Evolutionary conservation across 495 filamentous ascomycete genomes (phyloP).

Genomic region (Sporormia fimetaria): DNA sequence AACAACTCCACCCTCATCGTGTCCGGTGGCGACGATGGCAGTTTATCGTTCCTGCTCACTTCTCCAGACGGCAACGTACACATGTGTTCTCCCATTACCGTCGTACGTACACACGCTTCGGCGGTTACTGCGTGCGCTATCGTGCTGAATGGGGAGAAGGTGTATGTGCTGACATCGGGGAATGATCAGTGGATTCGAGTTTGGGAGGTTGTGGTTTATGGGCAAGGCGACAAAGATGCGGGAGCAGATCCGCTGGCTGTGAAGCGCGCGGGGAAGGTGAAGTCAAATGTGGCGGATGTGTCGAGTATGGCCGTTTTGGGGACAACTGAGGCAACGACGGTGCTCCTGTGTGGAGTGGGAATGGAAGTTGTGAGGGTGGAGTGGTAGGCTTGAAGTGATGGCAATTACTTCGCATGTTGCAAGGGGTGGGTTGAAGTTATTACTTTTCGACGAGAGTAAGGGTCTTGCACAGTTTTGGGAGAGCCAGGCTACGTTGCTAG

Average conservation of each 20-base stretch:
- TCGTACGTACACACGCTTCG: slow-evolving; percentile 68
- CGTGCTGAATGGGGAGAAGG: slow-evolving; percentile 23
- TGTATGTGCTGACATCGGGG: slow-evolving; percentile 48
- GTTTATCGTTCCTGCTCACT: slow-evolving; percentile 47
- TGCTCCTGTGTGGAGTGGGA: slow-evolving; percentile 46
- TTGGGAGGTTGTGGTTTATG: slow-evolving; percentile 47
- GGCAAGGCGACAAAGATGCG: slow-evolving; percentile 13
- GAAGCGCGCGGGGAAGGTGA: slow-evolving; percentile 39
- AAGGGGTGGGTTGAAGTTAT: no score
- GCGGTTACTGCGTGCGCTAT: slow-evolving; percentile 59
- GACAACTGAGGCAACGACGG: slow-evolving; percentile 12
- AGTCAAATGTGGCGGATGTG: slow-evolving; percentile 57
- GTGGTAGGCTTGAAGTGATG: slow-evolving; percentile 4
- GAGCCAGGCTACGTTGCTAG: no score
- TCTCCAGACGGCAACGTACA: neutral
- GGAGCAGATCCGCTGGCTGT: slow-evolving; percentile 33
- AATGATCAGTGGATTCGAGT: slow-evolving; percentile 74
- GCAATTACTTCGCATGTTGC: no score
- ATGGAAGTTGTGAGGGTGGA: slow-evolving; percentile 36
- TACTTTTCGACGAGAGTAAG: no score
- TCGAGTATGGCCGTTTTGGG: slow-evolving; percentile 37
- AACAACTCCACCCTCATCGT: slow-evolving; percentile 40
- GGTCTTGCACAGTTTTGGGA: no score
- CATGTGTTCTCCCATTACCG: slow-evolving; percentile 35
- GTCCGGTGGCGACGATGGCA: slow-evolving; percentile 81